A percentile compares a stretch with the other conserved stretches of the same genome.
Evolutionary conservation across 116 monocot genomes (phyloP).

Genomic region (Papilionanthe hybrid): DNA sequence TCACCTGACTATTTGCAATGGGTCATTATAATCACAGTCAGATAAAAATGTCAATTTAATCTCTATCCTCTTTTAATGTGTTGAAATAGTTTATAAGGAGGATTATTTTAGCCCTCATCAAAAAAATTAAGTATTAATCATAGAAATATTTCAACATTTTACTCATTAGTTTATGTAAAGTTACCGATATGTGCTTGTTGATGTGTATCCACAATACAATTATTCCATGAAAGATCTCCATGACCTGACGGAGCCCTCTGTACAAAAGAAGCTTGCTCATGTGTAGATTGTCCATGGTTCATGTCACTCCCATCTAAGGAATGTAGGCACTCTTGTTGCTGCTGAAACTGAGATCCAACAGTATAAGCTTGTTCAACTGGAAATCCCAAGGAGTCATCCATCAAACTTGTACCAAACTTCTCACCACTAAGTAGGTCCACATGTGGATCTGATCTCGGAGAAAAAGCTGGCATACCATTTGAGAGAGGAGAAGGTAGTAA

Average conservation of each 20-base stretch:
- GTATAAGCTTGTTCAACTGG: not conserved
- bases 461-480: not conserved
- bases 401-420: slow-evolving; percentile 21
- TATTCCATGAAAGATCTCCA: slow-evolving; percentile 28
- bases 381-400: slow-evolving; percentile 17
- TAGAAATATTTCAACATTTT: no score
- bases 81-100: no score
- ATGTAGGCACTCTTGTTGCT: not conserved
- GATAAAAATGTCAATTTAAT: no score
- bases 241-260: slow-evolving; percentile 3
- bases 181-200: slow-evolving; percentile 12
- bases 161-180: no score
- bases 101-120: no score
- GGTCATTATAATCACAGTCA: no score
- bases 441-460: slow-evolving; percentile 6
- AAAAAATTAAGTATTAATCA: no score
- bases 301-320: not conserved
- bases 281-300: not conserved
- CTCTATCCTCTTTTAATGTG: no score
- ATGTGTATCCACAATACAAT: slow-evolving; percentile 19
- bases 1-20: no score
- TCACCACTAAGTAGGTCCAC: slow-evolving; percentile 46
- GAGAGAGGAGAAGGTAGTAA: slow-evolving; percentile 24
- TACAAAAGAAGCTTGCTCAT: not conserved
- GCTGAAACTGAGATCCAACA: slow-evolving; percentile 3